These are phyloP conservation scores for Daphne laureola DNA, from an alignment of 441 rosid species.

Conservation along the genomic window DNA sequence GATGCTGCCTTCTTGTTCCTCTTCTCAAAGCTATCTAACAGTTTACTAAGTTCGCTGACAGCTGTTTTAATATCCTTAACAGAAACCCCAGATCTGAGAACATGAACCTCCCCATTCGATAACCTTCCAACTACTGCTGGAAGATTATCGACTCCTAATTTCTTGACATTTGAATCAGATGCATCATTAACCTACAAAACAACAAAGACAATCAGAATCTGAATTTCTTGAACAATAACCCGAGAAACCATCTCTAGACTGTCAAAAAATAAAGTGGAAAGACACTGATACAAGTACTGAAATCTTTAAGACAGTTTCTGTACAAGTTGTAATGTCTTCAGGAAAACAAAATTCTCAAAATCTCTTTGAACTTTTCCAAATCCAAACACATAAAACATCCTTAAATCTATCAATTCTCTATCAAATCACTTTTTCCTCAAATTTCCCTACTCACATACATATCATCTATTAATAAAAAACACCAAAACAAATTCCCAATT, in stretches of 20 bases:
- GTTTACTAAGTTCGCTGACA: constrained; percentile 48
- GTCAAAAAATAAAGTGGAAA: background rate
- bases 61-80: constrained; percentile 74
- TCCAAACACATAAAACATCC: too few species aligned
- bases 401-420: too few species aligned
- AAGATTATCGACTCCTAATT: constrained; percentile 58
- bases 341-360: too few species aligned
- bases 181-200: constrained; percentile 56
- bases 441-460: too few species aligned
- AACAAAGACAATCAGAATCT: background rate
- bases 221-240: background rate
- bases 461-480: too few species aligned
- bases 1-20: constrained; percentile 59
- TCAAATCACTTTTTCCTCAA: too few species aligned
- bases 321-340: too few species aligned
- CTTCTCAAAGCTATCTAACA: constrained; percentile 65
- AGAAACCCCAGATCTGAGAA: constrained; percentile 56
- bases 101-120: constrained; percentile 70
- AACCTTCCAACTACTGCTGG: constrained; percentile 91
- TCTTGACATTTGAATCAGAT: constrained; percentile 37
- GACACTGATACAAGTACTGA: background rate
- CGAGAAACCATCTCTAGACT: background rate
- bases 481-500: too few species aligned
- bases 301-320: background rate
- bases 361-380: too few species aligned